Evolutionary conservation across 768 basidiomycete genomes (phyloP).

Genomic region (Holtermanniella nyarrowii): DNA sequence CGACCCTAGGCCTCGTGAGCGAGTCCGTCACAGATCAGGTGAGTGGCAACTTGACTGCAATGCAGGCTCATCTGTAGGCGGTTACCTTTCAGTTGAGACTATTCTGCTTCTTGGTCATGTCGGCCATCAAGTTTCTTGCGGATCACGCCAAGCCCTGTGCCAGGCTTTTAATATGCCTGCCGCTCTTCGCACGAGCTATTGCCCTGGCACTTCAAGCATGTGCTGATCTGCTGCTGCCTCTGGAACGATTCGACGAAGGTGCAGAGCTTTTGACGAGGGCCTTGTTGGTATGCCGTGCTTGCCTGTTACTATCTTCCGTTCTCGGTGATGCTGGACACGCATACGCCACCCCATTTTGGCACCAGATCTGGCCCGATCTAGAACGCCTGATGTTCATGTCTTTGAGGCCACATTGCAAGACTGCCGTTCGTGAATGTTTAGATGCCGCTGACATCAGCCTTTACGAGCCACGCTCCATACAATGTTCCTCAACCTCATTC

Average conservation of each 20-base stretch:
- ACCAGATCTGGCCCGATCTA: conserved; percentile 25
- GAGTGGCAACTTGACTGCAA: no score
- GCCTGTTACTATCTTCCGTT: conserved; percentile 4
- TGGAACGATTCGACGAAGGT: conserved; percentile 18
- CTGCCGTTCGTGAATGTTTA: conserved; percentile 16
- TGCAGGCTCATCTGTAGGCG: no score
- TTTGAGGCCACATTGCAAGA: conserved; percentile 16
- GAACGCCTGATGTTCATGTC: conserved; percentile 17
- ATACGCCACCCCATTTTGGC: conserved; percentile 14
- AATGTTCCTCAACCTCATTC: conserved; percentile 20
- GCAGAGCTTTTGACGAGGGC: conserved; percentile 20
- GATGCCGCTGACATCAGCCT: conserved; percentile 10
- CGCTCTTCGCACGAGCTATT: conserved; percentile 15
- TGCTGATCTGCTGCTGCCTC: conserved; percentile 15
- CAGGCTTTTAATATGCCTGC: conserved; percentile 15
- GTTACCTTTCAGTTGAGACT: no score
- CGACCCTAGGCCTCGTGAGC: neutral
- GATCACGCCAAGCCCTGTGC: no score
- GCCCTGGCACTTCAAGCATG: conserved; percentile 17
- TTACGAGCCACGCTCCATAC: conserved; percentile 20
- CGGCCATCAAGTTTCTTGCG: no score
- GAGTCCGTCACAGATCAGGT: conserved; percentile 4
- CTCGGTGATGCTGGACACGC: no score
- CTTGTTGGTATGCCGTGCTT: conserved; percentile 11
- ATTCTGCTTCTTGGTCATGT: no score